These are phyloP conservation scores for Fusarium torreyae DNA, from an alignment of 2,329 filamentous ascomycete species.

Conservation along the genomic window DNA sequence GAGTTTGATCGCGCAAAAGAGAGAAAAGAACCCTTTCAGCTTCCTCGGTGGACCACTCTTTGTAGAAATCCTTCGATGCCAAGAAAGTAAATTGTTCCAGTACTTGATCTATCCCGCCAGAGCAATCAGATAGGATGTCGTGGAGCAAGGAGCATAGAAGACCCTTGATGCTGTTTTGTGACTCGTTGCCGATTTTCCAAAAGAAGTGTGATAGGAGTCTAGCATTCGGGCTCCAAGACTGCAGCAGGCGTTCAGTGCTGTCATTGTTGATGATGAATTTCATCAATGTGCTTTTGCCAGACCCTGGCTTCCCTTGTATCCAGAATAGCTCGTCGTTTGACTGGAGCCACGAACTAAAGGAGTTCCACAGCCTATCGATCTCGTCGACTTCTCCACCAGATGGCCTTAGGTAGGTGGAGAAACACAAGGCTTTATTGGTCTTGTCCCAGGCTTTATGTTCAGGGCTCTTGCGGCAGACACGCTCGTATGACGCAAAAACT, in stretches of 20 bases:
- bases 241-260: accelerated
- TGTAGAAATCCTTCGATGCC: not conserved
- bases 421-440: too few species aligned
- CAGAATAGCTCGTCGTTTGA: not conserved
- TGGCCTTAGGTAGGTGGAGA: too few species aligned
- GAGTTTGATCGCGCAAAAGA: accelerated
- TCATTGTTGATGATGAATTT: not conserved
- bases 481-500: not conserved
- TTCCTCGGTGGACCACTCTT: not conserved
- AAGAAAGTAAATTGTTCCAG: accelerated
- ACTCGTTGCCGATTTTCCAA: slow-evolving; percentile 9
- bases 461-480: accelerated
- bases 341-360: not conserved
- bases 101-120: accelerated
- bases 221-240: accelerated
- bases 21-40: accelerated
- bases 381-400: not conserved
- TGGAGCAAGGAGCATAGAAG: not conserved
- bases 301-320: slow-evolving; percentile 9
- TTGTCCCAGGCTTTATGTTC: not conserved
- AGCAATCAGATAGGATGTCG: accelerated
- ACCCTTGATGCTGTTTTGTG: not conserved
- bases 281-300: slow-evolving; percentile 2
- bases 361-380: accelerated
- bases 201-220: not conserved